Percentiles rank a stretch among this genome's conserved stretches.
These are phyloP conservation scores for Theobroma grandiflorum DNA, from an alignment of 441 rosid genomes.

Conservation along the genomic window DNA sequence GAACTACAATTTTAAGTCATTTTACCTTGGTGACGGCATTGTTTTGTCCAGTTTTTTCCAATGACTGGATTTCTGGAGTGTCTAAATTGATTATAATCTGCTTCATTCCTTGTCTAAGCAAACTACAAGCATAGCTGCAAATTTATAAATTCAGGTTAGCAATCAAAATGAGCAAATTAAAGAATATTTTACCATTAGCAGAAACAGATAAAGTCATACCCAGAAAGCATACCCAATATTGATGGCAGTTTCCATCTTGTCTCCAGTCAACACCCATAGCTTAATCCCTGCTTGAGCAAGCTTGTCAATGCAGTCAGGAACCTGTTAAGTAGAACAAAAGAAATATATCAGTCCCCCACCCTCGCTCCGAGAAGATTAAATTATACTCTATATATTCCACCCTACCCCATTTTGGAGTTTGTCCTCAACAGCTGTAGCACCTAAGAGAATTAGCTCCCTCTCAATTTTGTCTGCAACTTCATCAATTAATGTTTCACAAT, in stretches of 20 bases:
- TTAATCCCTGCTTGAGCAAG: conserved; percentile 89
- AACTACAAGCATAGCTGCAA: conserved; percentile 76
- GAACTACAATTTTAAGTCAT: neutral
- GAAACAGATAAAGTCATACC: conserved; percentile 33
- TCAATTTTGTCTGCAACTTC: conserved; percentile 64
- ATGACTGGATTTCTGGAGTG: conserved; percentile 54
- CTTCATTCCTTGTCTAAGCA: conserved; percentile 80
- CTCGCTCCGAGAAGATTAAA: conserved; percentile 15
- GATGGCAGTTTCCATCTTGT: conserved; percentile 86
- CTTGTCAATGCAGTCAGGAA: conserved; percentile 83
- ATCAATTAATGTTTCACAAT: conserved; percentile 64
- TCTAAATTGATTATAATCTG: conserved; percentile 71
- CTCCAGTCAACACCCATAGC: conserved; percentile 84
- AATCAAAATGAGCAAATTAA: conserved; percentile 23
- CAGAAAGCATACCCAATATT: conserved; percentile 68
- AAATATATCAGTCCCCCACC: conserved; percentile 21
- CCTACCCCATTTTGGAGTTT: conserved; percentile 82
- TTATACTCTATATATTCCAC: conserved; percentile 26
- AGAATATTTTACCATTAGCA: conserved; percentile 5
- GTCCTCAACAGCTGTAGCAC: conserved; percentile 87
- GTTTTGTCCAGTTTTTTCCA: conserved; percentile 66
- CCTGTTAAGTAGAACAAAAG: conserved; percentile 42
- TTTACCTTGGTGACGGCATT: conserved; percentile 51
- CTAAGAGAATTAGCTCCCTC: conserved; percentile 68
- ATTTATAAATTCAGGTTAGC: conserved; percentile 39